These are phyloP conservation scores for Melastoma candidum DNA, from an alignment of 441 rosid genomes.

Conservation along the genomic window DNA sequence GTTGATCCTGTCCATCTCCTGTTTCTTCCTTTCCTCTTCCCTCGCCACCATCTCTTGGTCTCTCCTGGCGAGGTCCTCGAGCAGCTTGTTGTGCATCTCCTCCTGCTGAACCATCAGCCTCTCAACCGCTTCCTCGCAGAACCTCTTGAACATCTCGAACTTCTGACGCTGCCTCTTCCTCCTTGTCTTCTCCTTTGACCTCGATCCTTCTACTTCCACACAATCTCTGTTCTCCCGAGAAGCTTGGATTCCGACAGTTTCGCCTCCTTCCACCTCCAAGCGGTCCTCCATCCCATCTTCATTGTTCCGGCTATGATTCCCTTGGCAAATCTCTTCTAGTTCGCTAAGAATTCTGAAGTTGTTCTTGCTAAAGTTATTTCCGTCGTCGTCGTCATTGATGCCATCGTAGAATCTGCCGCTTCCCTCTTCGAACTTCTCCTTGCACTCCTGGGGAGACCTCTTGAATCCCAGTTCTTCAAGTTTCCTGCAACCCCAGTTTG, in stretches of 20 bases:
- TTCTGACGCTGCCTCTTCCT: conserved; percentile 9
- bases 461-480: conserved; percentile 67
- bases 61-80: conserved; percentile 61
- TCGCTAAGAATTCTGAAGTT: no score
- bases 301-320: conserved; percentile 15
- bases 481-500: conserved; percentile 59
- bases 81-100: conserved; percentile 60
- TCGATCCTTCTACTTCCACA: no score
- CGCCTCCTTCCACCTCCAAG: conserved; percentile 8
- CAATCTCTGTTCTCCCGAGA: no score
- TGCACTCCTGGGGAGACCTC: neutral
- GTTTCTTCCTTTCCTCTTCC: conserved; percentile 80
- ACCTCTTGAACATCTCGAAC: conserved; percentile 51
- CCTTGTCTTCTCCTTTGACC: no score
- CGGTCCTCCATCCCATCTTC: conserved; percentile 1
- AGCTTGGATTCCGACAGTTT: neutral
- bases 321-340: neutral
- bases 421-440: neutral
- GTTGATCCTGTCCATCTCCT: conserved; percentile 57
- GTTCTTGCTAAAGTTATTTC: no score
- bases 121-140: conserved; percentile 57
- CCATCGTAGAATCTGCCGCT: neutral
- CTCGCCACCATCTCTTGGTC: conserved; percentile 56
- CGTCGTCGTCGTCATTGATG: no score
- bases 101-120: conserved; percentile 65